phyloP scores from a whole-genome alignment of 2,329 filamentous ascomycete genomes.

The Exophiala spinifera region DNA sequence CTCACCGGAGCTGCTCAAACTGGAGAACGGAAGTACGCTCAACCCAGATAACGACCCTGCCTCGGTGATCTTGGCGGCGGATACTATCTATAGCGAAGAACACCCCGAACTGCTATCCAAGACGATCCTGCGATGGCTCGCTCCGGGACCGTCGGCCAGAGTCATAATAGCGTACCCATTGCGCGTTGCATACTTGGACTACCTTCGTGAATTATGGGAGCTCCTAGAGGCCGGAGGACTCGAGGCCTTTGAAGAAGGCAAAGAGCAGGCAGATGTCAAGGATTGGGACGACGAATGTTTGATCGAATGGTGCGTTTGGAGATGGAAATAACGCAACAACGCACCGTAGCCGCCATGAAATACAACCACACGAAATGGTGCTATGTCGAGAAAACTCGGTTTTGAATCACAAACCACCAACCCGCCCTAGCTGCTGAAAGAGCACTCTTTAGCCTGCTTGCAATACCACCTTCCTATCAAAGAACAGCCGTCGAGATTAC shows the following conservation, averaged over 20 bases:
- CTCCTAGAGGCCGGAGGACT: slow-evolving; percentile 38
- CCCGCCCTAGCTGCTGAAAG: too few species aligned
- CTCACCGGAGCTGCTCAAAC: slow-evolving; percentile 29
- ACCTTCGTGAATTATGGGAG: slow-evolving; percentile 42
- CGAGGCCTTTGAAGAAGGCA: slow-evolving; percentile 42
- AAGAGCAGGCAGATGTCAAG: slow-evolving; percentile 45
- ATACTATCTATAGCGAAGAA: slow-evolving; percentile 42
- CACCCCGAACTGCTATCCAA: slow-evolving; percentile 40
- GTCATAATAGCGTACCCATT: slow-evolving; percentile 41
- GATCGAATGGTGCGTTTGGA: slow-evolving; percentile 51
- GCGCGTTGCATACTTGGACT: slow-evolving; percentile 43
- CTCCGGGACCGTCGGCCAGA: slow-evolving; percentile 30
- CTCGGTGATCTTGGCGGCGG: slow-evolving; percentile 41
- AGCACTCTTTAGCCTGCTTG: too few species aligned
- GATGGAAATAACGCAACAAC: slow-evolving; percentile 33
- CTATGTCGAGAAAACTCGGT: neutral
- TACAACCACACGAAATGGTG: too few species aligned
- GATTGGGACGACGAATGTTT: slow-evolving; percentile 47
- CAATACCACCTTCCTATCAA: neutral
- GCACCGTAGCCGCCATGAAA: too few species aligned
- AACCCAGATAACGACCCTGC: slow-evolving; percentile 30
- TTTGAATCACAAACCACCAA: too few species aligned
- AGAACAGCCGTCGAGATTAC: too few species aligned
- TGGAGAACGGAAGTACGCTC: slow-evolving; percentile 10
- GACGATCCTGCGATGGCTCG: slow-evolving; percentile 39